Evolutionary conservation across 345 rosid genomes (phyloP).

Genomic region (Erodium maritimum): DNA sequence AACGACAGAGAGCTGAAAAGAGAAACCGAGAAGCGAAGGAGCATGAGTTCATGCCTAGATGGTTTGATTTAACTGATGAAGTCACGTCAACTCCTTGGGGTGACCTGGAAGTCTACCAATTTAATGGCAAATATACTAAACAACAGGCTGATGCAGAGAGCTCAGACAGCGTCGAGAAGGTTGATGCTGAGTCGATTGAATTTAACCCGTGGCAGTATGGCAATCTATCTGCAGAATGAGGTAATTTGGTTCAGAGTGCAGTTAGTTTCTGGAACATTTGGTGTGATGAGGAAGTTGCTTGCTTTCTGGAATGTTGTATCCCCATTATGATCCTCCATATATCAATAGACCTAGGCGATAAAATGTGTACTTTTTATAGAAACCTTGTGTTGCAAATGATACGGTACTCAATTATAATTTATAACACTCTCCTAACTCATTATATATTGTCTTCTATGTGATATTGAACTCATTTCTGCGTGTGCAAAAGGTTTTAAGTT

Average conservation of each 20-base stretch:
- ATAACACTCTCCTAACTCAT: too few species aligned
- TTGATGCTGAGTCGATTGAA: conserved; percentile 31
- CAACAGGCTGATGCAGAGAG: conserved; percentile 34
- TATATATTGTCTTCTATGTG: too few species aligned
- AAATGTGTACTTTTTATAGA: not conserved
- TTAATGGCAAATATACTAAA: conserved; percentile 51
- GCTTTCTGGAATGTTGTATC: not conserved
- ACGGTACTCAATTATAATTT: too few species aligned
- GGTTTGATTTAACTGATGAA: conserved; percentile 62
- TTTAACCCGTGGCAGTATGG: conserved; percentile 75
- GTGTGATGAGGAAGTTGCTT: conserved; percentile 1
- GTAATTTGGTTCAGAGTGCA: conserved; percentile 7
- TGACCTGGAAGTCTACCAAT: conserved; percentile 52
- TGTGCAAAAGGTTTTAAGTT: too few species aligned
- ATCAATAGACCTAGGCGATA: not conserved
- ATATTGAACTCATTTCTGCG: too few species aligned
- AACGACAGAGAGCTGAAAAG: conserved; percentile 68
- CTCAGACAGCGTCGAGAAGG: conserved; percentile 22
- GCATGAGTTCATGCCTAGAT: conserved; percentile 47
- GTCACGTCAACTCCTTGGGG: conserved; percentile 58
- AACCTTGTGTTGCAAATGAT: too few species aligned
- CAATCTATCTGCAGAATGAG: conserved; percentile 43
- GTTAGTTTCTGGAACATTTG: conserved; percentile 6
- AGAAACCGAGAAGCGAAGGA: conserved; percentile 47
- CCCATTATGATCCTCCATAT: not conserved